Evolutionary conservation across 805 yeast genomes (phyloP), one percentile per base, ranked within the genome.

Genomic region (Cyberlindnera veronae): DNA sequence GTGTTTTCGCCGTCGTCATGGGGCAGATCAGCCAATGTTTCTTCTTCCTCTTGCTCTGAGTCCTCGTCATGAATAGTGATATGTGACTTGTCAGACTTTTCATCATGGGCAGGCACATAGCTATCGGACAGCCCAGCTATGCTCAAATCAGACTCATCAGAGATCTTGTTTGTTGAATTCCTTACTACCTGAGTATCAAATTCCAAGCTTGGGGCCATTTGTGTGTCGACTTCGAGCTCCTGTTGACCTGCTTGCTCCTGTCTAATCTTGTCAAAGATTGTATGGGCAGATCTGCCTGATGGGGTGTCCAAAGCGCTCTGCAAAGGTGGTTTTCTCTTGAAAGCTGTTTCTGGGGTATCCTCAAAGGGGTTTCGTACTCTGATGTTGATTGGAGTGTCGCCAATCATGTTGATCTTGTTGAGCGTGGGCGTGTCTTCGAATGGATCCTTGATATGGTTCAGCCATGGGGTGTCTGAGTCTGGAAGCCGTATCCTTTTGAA

Each of bases 381-480:
- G 10, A 33, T 3, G 16, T 32, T 29, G 20, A 29, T 15, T n/a
- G 51, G 51, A 3, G 48, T 41, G 34, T 45, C 35, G 5, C 41
- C 42, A 16, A 50, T 22, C 16, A 39, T 36, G n/a, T 21, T 34
- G n/a, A 27, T 24, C 29, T 40, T 47, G 26, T 35, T 28, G 22
- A 11, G 27, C 8, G 32, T 20, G 5, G 58, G 57, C 1, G 61
- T 55, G 11, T 53, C 58, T 23, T 59, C 63, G 44, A 69, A 69
- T 6, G 74, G 74, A 42, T 69, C 59, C 20, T 46, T 53, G 15
- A 67, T 50, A 23, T 58, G 59, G 17, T 50, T 55, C 14, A 66
- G 38, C 52, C 58, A 54, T 4, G 61, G 56, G n/a, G 51, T 50
- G 14, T 46, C 46, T 3, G 48, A 22, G 14, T 49, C 42, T 3